Percentiles rank a stretch among this genome's conserved stretches.
Conservation (phyloP, 169 alveolate genomes). For the Babesia ovata region DNA sequence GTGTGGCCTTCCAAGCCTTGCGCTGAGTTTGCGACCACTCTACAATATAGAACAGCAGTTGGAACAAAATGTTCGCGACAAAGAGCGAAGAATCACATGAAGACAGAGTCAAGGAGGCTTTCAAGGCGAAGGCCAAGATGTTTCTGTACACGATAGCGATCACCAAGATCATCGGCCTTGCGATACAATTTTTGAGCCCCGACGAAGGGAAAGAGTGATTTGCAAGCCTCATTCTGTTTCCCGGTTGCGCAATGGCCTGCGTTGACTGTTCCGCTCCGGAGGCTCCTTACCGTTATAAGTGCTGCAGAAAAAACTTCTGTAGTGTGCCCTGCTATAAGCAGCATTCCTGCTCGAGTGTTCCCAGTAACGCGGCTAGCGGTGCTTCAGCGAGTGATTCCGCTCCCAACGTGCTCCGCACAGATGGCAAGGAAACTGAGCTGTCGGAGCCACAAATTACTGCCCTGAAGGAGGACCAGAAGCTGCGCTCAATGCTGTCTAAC, state of each 20-base stretch:
- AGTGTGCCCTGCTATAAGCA: slow-evolving; percentile 49
- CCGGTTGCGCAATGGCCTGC: slow-evolving; percentile 23
- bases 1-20: slow-evolving; percentile 5
- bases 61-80: slow-evolving; percentile 40
- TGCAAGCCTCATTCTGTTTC: no score
- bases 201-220: slow-evolving; percentile 8
- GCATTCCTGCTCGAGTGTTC: slow-evolving; percentile 30
- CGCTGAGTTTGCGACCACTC: background rate
- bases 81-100: slow-evolving; percentile 29
- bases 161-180: slow-evolving; percentile 34
- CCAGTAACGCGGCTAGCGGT: background rate
- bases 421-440: background rate
- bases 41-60: background rate
- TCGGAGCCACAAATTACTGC: slow-evolving; percentile 9
- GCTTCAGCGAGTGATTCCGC: background rate
- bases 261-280: slow-evolving; percentile 34
- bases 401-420: no score
- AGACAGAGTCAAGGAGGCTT: slow-evolving; percentile 27
- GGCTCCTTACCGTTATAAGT: slow-evolving; percentile 56
- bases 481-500: slow-evolving; percentile 29
- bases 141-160: slow-evolving; percentile 55
- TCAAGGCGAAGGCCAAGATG: slow-evolving; percentile 55
- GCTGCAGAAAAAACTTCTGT: slow-evolving; percentile 57
- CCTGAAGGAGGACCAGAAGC: slow-evolving; percentile 28
- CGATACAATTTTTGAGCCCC: background rate